Evolutionary conservation across 1,284 basidiomycete species (phyloP), one percentile per base, ranked within the genome.

Genomic region (Trametes pubescens): DNA sequence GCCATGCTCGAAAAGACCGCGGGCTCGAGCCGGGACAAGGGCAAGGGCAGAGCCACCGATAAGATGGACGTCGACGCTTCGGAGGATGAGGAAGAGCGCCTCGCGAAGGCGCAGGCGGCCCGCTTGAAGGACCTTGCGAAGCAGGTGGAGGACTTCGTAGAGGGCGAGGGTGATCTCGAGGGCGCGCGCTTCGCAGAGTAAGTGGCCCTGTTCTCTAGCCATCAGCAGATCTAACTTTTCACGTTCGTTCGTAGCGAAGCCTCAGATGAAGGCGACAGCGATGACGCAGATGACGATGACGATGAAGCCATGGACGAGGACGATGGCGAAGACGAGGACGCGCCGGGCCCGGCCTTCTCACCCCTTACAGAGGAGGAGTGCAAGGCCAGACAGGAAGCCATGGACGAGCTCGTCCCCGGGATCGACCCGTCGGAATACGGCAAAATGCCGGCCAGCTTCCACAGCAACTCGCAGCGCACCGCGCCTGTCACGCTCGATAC

Each of bases 131-230:
- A 86, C 66, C 82, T 98, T 54, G 95, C 96, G 11, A 81, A 85
- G 66, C 93, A 94, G 75, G 93, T 98, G 0, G 90, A 94, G 72
- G 82, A 83, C 34, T 98, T 98, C 74, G 87, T 98, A 1, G 90
- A 95, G 69, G 94, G 92, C 1, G 79, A 95, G 74, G 96, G 96
- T 6, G 90, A 93, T 67, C 66, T 97, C 6, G 90, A 94, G 69
- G 96, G 96, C 1, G 96, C 94, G 0, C 78, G 83, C 65, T 96
- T 98, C 72, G 87, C 90, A 55, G 95, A 96, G 95, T 97, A 77
- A 72, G 92, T 65, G 26, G 51, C 58, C 54, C 59, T 2, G n/a
- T n/a, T 47, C 49, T 40, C 24, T 4, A 14, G 9, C 4, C 18
- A 11, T 48, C 37, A 0, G 2, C 6, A 13, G 44, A 34, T 29